Base-by-base conservation (phyloP, 2,329 filamentous ascomycete species). In the Fusarium falciforme region DNA sequence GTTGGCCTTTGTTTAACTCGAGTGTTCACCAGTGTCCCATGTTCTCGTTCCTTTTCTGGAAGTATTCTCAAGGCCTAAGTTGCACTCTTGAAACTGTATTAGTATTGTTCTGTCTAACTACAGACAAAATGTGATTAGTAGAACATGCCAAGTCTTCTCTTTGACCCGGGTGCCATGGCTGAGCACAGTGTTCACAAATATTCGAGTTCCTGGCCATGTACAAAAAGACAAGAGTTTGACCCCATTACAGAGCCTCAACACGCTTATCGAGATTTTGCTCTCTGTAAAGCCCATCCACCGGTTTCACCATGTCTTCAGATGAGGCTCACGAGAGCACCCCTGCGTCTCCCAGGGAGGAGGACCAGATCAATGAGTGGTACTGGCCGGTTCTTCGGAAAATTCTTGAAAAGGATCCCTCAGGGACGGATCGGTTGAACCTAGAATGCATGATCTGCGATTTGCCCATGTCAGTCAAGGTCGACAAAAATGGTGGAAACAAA, bases 361-460 rank as follows among this genome's bases (percentile, higher is more conserved):
- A 29, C 16, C 10, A 17, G 17, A 36, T 73, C 17, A 58, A 25
- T 0, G 38, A 57, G 2, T 38, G 38, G 2, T 72, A 40, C 6
- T 66, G 52, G 9, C 66, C 66, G 1, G 11, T 6, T 0, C 61
- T 73, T 5, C 16, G 44, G 22, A 27, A 57, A 3, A 58, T 64
- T 5, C 22, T 73, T 8, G 11, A 17, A 2, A 2, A 40, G 3
- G 59, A 73, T 10, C 29, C 44, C 2, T 70, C 70, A 7, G 59
- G 36, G 6, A 31, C 27, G 6, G 25, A 61, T 2, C 33, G 66
- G 3, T 6, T 67, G 14, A n/a, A 54, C 9, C 25, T 73, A 5
- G 16, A 38, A 12, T 73, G 70, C 42, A 16, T 3, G 6, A 38
- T 73, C 2, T 73, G 70, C 7, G 12, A 11, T 9, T 11, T 10